A percentile compares a stretch with the other conserved stretches of the same genome.
Conservation (phyloP, 2,329 filamentous ascomycete species). For the Graphilbum sp. region DNA sequence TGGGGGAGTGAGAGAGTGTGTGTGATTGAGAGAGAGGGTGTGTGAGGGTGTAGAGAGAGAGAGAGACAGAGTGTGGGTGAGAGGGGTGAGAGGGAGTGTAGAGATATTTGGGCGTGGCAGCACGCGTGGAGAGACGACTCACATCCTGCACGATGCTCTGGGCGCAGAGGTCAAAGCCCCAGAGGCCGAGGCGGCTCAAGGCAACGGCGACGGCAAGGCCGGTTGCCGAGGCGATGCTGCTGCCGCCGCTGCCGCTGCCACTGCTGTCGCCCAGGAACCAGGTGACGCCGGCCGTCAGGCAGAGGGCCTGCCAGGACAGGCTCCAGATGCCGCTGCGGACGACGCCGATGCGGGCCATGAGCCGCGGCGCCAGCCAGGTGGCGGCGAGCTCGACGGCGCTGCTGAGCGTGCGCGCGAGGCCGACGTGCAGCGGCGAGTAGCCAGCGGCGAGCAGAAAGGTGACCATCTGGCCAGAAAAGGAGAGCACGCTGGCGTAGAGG, state of each 20-base stretch:
- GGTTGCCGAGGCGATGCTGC: conserved; percentile 22
- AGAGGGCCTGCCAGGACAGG: conserved; percentile 48
- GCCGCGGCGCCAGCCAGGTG: conserved; percentile 40
- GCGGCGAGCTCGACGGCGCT: conserved; percentile 41
- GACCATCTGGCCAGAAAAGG: conserved; percentile 45
- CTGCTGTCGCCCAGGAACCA: conserved; percentile 25
- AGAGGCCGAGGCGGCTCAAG: conserved; percentile 41
- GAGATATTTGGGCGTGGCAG: too few relatives aligned
- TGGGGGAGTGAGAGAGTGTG: too few relatives aligned
- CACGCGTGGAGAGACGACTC: conserved; percentile 7
- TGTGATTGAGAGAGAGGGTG: too few relatives aligned
- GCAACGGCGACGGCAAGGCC: conserved; percentile 33
- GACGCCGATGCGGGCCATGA: conserved; percentile 37
- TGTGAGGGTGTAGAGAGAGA: too few relatives aligned
- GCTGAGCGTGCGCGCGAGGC: conserved; percentile 33
- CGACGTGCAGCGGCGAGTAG: conserved; percentile 33
- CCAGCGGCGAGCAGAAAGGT: conserved; percentile 42
- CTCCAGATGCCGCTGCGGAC: conserved; percentile 58
- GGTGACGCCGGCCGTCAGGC: conserved; percentile 27
- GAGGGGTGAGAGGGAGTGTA: not conserved
- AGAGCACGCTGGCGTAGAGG: conserved; percentile 45
- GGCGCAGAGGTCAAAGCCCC: conserved; percentile 44
- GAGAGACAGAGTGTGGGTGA: too few relatives aligned
- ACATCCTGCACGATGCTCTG: conserved; percentile 48
- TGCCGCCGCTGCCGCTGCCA: conserved; percentile 8